phyloP scores from a whole-genome alignment of 2,329 filamentous ascomycete species.

The Furcasterigmium furcatum region DNA sequence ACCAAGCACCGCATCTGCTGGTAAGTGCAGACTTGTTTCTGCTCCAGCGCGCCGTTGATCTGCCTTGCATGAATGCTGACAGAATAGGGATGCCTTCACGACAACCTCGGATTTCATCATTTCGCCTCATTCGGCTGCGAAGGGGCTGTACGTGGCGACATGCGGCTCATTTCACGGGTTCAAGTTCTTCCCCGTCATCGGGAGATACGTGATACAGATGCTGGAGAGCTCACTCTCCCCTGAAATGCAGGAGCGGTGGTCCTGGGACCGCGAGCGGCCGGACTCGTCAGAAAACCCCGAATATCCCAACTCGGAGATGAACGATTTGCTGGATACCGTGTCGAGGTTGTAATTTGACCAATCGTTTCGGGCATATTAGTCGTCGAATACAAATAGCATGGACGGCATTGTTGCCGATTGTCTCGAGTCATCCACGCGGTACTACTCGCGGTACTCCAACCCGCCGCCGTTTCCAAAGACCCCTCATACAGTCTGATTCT shows the following conservation, averaged over 20 bases:
- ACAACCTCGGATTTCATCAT: conserved; percentile 55
- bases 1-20: conserved; percentile 65
- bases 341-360: conserved; percentile 20
- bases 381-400: too few species aligned
- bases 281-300: conserved; percentile 48
- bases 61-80: too few species aligned
- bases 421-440: too few species aligned
- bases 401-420: too few species aligned
- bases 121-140: conserved; percentile 37
- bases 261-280: conserved; percentile 58
- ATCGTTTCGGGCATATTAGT: background rate
- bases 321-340: conserved; percentile 36
- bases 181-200: conserved; percentile 47
- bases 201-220: conserved; percentile 44
- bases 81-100: conserved; percentile 61
- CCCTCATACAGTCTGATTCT: too few species aligned
- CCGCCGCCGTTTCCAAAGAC: too few species aligned
- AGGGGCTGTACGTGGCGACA: conserved; percentile 47
- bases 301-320: conserved; percentile 56
- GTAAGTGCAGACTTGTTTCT: too few species aligned
- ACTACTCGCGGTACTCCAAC: too few species aligned
- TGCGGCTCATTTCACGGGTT: conserved; percentile 55
- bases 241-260: conserved; percentile 45
- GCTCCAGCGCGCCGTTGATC: too few species aligned
- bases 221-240: conserved; percentile 37